Evolutionary conservation across 257 asterid genomes (phyloP).

Genomic region (Solanum medicagineum): DNA sequence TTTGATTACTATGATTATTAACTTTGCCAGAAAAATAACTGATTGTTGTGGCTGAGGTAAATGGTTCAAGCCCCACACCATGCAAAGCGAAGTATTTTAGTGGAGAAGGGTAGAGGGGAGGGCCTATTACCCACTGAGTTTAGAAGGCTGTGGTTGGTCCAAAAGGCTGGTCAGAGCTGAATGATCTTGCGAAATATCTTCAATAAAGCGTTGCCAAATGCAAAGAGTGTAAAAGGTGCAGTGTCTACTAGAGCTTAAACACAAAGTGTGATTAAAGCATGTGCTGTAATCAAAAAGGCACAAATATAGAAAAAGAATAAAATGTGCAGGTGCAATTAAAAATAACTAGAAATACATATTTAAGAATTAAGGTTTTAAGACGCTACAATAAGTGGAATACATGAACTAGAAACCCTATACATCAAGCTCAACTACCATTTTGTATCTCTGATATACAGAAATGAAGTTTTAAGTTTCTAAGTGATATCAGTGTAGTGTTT

Average conservation of each 20-base stretch:
- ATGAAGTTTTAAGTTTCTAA: not conserved
- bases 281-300: not conserved
- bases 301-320: too few relatives aligned
- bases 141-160: too few relatives aligned
- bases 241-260: not conserved
- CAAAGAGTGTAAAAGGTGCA: not conserved
- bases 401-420: not conserved
- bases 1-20: not conserved
- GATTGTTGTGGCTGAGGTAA: not conserved
- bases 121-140: too few relatives aligned
- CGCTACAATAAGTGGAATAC: not conserved
- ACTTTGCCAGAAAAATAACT: not conserved
- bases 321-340: not conserved
- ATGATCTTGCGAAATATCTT: not conserved
- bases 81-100: too few relatives aligned
- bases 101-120: too few relatives aligned
- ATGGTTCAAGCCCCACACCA: too few relatives aligned
- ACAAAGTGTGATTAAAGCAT: not conserved
- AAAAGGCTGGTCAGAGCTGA: not conserved
- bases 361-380: not conserved
- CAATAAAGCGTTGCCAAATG: not conserved
- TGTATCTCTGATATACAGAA: not conserved
- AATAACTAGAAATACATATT: not conserved
- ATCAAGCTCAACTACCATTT: not conserved
- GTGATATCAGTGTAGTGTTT: not conserved